phyloP scores from a whole-genome alignment of 441 rosid species.

The Populus hybrid region DNA sequence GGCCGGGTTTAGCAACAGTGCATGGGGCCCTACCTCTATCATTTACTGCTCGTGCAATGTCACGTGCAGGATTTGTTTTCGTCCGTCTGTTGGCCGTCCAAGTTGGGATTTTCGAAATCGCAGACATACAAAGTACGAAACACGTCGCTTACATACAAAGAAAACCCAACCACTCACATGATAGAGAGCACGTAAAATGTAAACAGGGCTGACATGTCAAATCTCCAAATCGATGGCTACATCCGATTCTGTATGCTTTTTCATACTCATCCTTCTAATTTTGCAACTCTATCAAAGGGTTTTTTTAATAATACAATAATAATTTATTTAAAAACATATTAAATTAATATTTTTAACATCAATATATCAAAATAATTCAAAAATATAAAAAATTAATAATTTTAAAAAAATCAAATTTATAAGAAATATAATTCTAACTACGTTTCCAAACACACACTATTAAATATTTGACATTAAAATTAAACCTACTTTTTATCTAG shows the following conservation, averaged over 20 bases:
- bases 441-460: accelerated
- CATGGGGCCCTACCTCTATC: background rate
- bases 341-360: no score
- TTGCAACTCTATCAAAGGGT: no score
- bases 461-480: no score
- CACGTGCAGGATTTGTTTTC: background rate
- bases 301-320: no score
- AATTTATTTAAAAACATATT: no score
- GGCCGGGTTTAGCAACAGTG: no score
- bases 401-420: no score
- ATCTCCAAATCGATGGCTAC: conserved; percentile 18
- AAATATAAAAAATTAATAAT: no score
- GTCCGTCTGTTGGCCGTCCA: background rate
- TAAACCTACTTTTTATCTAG: no score
- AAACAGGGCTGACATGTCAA: conserved; percentile 25
- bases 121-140: background rate
- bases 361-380: no score
- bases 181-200: background rate
- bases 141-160: background rate
- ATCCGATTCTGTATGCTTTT: background rate
- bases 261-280: background rate
- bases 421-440: accelerated
- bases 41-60: background rate
- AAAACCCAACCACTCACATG: background rate
- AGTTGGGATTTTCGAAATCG: background rate